Evolutionary conservation across 306 rosid genomes (phyloP).

Genomic region (Cicer pinnatifidum): DNA sequence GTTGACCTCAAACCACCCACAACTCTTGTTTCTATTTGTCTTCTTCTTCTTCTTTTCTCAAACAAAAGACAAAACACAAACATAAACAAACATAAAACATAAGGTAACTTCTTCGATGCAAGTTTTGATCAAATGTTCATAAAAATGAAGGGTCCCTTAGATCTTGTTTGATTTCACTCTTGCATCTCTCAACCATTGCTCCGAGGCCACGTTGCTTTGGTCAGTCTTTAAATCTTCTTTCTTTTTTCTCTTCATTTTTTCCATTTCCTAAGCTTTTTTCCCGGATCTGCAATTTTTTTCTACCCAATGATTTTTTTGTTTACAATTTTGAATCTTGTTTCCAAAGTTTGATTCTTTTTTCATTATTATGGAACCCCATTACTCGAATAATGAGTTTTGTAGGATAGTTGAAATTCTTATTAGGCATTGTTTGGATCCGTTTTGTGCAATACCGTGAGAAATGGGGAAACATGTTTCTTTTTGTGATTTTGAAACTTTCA

Average conservation of each 20-base stretch:
- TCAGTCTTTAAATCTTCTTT: slow-evolving; percentile 33
- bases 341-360: slow-evolving; percentile 42
- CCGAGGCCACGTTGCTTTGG: slow-evolving; percentile 45
- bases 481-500: slow-evolving; percentile 23
- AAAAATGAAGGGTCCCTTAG: slow-evolving; percentile 25
- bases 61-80: slow-evolving; percentile 31
- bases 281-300: slow-evolving; percentile 46
- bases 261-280: slow-evolving; percentile 24
- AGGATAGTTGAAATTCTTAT: slow-evolving; percentile 13
- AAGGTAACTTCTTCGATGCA: slow-evolving; percentile 15
- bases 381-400: slow-evolving; percentile 12
- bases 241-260: background rate
- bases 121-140: slow-evolving; percentile 25
- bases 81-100: background rate
- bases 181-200: slow-evolving; percentile 41
- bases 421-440: slow-evolving; percentile 37
- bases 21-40: slow-evolving; percentile 16
- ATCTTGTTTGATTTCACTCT: slow-evolving; percentile 44
- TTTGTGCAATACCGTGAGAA: slow-evolving; percentile 27
- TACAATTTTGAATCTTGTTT: slow-evolving; percentile 36
- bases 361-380: slow-evolving; percentile 30
- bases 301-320: slow-evolving; percentile 9
- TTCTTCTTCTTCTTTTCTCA: slow-evolving; percentile 30
- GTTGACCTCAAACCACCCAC: slow-evolving; percentile 49
- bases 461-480: slow-evolving; percentile 13